Percentiles rank a stretch among this genome's conserved stretches.
phyloP scores from a whole-genome alignment of 2,329 filamentous ascomycete species.

The Aspergillus sp. region DNA sequence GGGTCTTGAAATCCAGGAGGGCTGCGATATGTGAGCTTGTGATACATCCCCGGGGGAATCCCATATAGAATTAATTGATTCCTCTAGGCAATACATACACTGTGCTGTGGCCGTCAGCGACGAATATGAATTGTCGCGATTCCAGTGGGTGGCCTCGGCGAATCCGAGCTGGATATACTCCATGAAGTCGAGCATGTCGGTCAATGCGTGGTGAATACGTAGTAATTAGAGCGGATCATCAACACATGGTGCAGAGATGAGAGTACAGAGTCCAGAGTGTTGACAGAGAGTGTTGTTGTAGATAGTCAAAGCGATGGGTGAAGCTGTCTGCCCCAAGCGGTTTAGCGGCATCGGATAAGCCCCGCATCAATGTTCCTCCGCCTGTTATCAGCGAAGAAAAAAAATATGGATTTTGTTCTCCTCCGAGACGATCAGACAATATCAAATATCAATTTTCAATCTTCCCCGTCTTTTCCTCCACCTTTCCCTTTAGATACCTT shows the following conservation, averaged over 20 bases:
- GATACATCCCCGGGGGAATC: background rate
- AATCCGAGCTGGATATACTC: conserved; percentile 93
- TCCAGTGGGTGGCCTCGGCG: conserved; percentile 82
- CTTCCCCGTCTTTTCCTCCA: background rate
- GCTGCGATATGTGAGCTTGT: conserved; percentile 47
- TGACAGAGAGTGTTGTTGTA: background rate
- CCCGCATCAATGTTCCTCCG: conserved; percentile 36
- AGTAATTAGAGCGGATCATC: background rate
- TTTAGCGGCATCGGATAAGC: conserved; percentile 36
- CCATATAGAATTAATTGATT: conserved; percentile 2
- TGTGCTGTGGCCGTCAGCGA: conserved; percentile 79
- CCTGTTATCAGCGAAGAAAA: conserved; percentile 38
- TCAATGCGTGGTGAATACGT: conserved; percentile 14
- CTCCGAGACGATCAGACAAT: conserved; percentile 4
- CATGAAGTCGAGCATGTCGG: conserved; percentile 88
- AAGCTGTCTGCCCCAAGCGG: conserved; percentile 33
- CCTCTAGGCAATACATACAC: conserved; percentile 50
- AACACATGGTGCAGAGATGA: background rate
- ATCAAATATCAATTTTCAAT: background rate
- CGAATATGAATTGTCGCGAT: conserved; percentile 87
- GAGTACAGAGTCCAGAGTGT: conserved; percentile 2
- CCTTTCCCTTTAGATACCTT: background rate
- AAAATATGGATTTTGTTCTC: conserved; percentile 27
- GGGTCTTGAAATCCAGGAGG: conserved; percentile 83
- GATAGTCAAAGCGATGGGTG: conserved; percentile 2